phyloP scores from a whole-genome alignment of 139 green algal genomes.

The Pseudopediastrum boryanum region DNA sequence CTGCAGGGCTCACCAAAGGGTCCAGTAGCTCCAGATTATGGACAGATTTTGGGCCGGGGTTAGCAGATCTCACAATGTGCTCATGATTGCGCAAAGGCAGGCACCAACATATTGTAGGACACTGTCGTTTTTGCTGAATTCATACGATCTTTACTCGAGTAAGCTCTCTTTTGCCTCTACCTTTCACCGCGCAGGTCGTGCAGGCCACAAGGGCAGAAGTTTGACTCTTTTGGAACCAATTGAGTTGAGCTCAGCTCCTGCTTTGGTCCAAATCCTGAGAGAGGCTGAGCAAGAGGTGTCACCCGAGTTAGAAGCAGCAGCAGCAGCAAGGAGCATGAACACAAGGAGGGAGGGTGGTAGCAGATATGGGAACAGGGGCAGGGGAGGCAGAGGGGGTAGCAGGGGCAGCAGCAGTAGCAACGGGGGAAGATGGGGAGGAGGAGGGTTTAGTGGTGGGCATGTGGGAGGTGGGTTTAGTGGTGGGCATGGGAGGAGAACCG shows the following conservation, averaged over 20 bases:
- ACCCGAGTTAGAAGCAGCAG: conserved; percentile 67
- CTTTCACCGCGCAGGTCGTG: too few species aligned
- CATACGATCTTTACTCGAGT: too few species aligned
- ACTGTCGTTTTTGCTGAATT: too few species aligned
- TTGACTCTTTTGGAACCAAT: conserved; percentile 63
- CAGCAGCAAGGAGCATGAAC: conserved; percentile 53
- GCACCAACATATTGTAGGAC: too few species aligned
- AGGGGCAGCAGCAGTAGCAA: conserved; percentile 3
- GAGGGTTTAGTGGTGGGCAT: conserved; percentile 12
- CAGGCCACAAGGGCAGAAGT: conserved; percentile 64
- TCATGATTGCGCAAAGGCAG: too few species aligned
- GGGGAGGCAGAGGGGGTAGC: not conserved
- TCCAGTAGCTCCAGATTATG: too few species aligned
- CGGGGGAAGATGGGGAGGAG: conserved; percentile 1
- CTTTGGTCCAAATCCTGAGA: conserved; percentile 58
- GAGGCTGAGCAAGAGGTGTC: conserved; percentile 61
- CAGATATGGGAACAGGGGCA: not conserved
- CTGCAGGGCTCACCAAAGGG: too few species aligned
- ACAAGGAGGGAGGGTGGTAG: conserved; percentile 11
- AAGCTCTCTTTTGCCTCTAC: too few species aligned
- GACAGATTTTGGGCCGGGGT: too few species aligned
- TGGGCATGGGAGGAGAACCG: too few species aligned
- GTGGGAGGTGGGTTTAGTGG: too few species aligned
- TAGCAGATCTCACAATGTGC: too few species aligned
- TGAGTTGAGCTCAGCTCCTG: conserved; percentile 52